Evolutionary conservation across 1,139 yeast species (phyloP), one percentile per base, ranked within the genome.

Genomic region (Nakaseomyces kungkrabaensis): DNA sequence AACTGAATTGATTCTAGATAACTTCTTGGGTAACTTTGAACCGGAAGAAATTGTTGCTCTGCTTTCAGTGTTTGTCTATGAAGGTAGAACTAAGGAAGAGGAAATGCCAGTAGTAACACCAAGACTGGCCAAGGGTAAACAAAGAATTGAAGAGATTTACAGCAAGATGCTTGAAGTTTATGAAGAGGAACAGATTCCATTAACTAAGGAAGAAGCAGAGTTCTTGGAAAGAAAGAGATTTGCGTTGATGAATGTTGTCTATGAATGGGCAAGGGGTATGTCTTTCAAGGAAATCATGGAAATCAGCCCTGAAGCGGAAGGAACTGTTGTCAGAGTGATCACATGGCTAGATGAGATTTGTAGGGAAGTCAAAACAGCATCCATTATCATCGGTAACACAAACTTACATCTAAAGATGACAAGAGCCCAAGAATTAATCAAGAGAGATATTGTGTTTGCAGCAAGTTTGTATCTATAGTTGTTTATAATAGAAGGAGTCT

Each of bases 181-280:
- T 58, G 77, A 77, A 42, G 76, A 76, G 45, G 79, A 84, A 56
- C 89, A 84, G 62, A 88, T 92, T 9, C 71, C 82, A 13, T 69
- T 89, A 56, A 87, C 96, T 0, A 75, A 83, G 17, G 97, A 90
- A 51, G 98, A 92, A 61, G 85, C 84, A 48, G 88, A 85, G 55
- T 90, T 89, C 59, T 69, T 82, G 54, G 95, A 88, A 53, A 77
- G 85, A 57, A 83, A 88, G 59, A 72, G 98, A 57, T 92, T 92
- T 68, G 96, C 94, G 0, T 74, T 92, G 61, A 85, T 87, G 67
- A 92, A 89, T 65, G 96, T 89, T 10, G 96, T 92, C 4, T 92
- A 92, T 65, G 97, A 92, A 68, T 92, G 99, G 99, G 97, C 97
- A 1, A 76, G 95, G 57, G 99, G 98, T 1, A 76, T 89, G 75